A percentile compares a stretch with the other conserved stretches of the same genome.
These are phyloP conservation scores for Starmerella khaoyaiensis DNA, from an alignment of 805 yeast species.

Conservation along the genomic window DNA sequence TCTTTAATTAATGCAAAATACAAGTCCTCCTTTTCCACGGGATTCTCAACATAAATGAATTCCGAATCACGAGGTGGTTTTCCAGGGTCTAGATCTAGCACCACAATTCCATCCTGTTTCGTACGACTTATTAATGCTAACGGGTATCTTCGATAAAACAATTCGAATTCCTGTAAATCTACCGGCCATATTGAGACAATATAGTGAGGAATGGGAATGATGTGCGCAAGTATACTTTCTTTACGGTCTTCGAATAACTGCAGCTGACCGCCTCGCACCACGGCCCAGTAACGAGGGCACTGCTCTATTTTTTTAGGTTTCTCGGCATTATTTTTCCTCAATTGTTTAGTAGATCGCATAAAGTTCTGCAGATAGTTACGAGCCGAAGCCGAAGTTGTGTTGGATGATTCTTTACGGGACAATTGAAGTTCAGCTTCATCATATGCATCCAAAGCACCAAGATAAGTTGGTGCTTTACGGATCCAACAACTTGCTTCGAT, in stretches of 20 bases:
- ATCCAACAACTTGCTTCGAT: slow-evolving; percentile 15
- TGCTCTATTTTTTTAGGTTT: slow-evolving; percentile 13
- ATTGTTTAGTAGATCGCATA: slow-evolving; percentile 25
- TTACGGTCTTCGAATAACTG: slow-evolving; percentile 68
- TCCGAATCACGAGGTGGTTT: slow-evolving; percentile 32
- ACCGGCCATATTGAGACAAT: slow-evolving; percentile 82
- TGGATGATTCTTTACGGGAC: background rate
- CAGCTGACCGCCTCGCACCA: slow-evolving; percentile 74
- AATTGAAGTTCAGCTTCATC: slow-evolving; percentile 8
- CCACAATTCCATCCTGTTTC: slow-evolving; percentile 23
- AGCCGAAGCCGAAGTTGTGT: slow-evolving; percentile 30
- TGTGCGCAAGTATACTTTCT: too few relatives aligned
- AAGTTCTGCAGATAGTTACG: slow-evolving; percentile 49
- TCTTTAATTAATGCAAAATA: slow-evolving; percentile 70
- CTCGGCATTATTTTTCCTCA: background rate
- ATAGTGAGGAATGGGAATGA: slow-evolving; percentile 58
- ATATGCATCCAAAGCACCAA: slow-evolving; percentile 4
- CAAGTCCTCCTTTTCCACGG: slow-evolving; percentile 84
- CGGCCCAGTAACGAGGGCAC: slow-evolving; percentile 27
- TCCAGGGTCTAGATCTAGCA: slow-evolving; percentile 19
- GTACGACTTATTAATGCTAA: slow-evolving; percentile 51
- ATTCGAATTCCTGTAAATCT: slow-evolving; percentile 52
- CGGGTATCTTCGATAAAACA: slow-evolving; percentile 70
- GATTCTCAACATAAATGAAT: slow-evolving; percentile 63
- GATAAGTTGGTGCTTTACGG: slow-evolving; percentile 11